Evolutionary conservation across 2,329 filamentous ascomycete genomes (phyloP), one percentile per base, ranked within the genome.

Genomic region (Nigrospora oryzae): DNA sequence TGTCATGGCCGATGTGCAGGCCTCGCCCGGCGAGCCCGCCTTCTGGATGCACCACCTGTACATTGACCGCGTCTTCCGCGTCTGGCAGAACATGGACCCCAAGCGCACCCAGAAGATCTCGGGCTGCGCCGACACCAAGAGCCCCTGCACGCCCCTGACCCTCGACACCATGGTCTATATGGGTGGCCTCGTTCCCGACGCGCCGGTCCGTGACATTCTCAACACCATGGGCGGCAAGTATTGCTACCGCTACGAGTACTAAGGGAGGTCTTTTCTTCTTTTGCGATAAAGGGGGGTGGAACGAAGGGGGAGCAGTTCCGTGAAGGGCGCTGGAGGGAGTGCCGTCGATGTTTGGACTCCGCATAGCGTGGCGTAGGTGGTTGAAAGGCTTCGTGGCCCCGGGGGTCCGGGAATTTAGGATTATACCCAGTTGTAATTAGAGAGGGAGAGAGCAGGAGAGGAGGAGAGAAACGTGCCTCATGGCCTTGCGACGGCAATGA

Each of bases 1-100:
- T 37, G 50, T 58, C 42, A 63, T 63, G 60, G 51, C 58, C 10
- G 60, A 62, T 40, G 52, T 57, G n/a, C 56, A 57, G 40, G 53
- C 54, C 23, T 60, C 58, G 1, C 56, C 56, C 11, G 52, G 56
- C 17, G 60, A 63, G 53, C 60, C 58, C 44, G 34, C 49, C n/a
- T 63, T 63, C 54, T 62, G 60, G 55, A 56, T 62, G 57, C 60
- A 62, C 55, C 60, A 62, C 50, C 36, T 56, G 32, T 62, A 53
- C 52, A 43, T 62, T 11, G 46, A 45, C 43, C 40, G 37, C 32
- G 37, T 33, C 13, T 49, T 37, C 40, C 35, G 38, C 28, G 14
- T 35, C 19, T 49, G 46, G 46, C 44, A 49, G 37, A 42, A 44
- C 38, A 34, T n/a, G 19, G 44, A 49, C 40, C 28, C 39, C 17